These are phyloP conservation scores for Diaporthe amygdali DNA, from an alignment of 2,329 filamentous ascomycete species.

Conservation along the genomic window DNA sequence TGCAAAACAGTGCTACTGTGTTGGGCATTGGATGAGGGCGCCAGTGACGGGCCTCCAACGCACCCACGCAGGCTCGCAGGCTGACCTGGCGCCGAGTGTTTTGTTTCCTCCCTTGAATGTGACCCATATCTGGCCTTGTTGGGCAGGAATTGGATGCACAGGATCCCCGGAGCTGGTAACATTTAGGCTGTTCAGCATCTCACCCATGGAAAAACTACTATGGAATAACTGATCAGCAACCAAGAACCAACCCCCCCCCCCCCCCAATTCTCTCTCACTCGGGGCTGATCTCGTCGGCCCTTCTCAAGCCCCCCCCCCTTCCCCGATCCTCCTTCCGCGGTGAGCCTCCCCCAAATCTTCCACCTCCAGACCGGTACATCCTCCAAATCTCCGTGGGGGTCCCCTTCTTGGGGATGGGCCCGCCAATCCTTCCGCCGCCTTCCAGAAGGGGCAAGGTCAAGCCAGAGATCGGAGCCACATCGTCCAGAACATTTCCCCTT, in stretches of 20 bases:
- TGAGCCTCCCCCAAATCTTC: not conserved
- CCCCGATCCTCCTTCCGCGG: not conserved
- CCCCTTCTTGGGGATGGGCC: not conserved
- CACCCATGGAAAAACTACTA: not conserved
- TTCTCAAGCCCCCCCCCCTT: too few species aligned
- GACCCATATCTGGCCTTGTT: not conserved
- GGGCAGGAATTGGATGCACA: not conserved
- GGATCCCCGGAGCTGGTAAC: conserved; percentile 2
- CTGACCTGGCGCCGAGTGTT: not conserved
- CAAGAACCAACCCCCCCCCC: not conserved
- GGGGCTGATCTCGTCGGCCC: not conserved
- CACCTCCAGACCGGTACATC: conserved; percentile 4
- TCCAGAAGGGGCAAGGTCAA: not conserved
- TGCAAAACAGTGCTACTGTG: conserved; percentile 2
- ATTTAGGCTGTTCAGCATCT: not conserved
- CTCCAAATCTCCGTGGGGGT: conserved; percentile 10
- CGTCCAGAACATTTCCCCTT: conserved; percentile 12
- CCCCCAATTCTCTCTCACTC: too few species aligned
- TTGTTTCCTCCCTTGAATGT: not conserved
- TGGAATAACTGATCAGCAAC: not conserved
- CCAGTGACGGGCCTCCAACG: not conserved
- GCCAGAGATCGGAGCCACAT: not conserved
- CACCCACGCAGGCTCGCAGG: not conserved
- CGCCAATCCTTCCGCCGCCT: conserved; percentile 6
- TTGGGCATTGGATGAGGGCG: not conserved